Conservation (phyloP, 352 stramenopile species). For the Phytophthora gonapodyides region DNA sequence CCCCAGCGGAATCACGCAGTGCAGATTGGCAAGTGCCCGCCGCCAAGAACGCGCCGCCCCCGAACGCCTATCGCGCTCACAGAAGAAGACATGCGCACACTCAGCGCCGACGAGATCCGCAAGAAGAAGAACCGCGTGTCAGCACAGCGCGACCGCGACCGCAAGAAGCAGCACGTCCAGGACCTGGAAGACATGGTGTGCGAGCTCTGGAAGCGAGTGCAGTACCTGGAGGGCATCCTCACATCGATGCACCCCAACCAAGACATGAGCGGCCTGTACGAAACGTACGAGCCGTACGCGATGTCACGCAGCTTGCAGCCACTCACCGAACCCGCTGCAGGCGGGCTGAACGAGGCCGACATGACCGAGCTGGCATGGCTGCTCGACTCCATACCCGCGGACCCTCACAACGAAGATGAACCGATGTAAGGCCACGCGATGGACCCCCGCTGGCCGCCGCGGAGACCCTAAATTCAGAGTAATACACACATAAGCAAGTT, state of each 20-base stretch:
- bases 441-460: background rate
- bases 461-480: constrained; percentile 14
- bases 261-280: constrained; percentile 44
- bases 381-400: constrained; percentile 36
- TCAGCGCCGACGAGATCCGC: constrained; percentile 56
- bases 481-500: constrained; percentile 10
- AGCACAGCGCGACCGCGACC: constrained; percentile 56
- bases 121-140: constrained; percentile 76
- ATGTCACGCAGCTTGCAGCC: constrained; percentile 22
- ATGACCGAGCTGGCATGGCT: constrained; percentile 40
- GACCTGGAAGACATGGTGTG: constrained; percentile 63
- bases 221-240: constrained; percentile 61
- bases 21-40: constrained; percentile 34
- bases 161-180: constrained; percentile 59
- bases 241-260: constrained; percentile 42
- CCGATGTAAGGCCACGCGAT: constrained; percentile 14
- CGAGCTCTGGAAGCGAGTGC: constrained; percentile 59
- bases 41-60: constrained; percentile 38
- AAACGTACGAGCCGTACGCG: constrained; percentile 40
- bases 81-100: constrained; percentile 43
- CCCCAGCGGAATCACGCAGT: constrained; percentile 28
- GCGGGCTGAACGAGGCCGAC: constrained; percentile 27
- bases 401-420: constrained; percentile 22
- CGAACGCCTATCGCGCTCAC: constrained; percentile 55
- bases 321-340: constrained; percentile 15